Evolutionary conservation across 225 moss, liverwort and hornwort genomes (phyloP).

Genomic region (Takakia lepidozioides): DNA sequence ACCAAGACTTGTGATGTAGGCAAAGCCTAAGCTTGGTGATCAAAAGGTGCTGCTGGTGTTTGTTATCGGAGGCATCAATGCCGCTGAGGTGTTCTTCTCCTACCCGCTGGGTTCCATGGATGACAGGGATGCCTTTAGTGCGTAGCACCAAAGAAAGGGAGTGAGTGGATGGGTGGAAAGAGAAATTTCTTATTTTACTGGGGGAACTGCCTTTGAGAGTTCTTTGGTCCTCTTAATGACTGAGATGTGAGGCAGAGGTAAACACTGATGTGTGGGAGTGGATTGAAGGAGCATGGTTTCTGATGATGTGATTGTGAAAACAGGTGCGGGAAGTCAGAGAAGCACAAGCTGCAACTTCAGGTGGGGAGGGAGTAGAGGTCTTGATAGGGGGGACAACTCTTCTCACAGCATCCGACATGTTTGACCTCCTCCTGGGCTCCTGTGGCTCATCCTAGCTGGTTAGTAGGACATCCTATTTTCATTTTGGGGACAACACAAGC

Average conservation of each 20-base stretch:
- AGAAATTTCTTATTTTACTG: no score
- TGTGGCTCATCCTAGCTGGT: slow-evolving; percentile 35
- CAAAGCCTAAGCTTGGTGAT: slow-evolving; percentile 76
- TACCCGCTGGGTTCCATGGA: no score
- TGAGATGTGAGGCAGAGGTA: no score
- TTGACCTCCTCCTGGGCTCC: slow-evolving; percentile 69
- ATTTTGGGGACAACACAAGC: no score
- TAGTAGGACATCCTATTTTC: no score
- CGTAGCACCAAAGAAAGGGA: no score
- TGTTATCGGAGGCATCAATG: slow-evolving; percentile 82
- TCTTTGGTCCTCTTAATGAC: not conserved
- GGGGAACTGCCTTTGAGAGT: not conserved
- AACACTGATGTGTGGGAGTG: no score
- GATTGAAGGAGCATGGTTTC: not conserved
- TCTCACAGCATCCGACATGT: slow-evolving; percentile 76
- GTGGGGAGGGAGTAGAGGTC: slow-evolving; percentile 65
- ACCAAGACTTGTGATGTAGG: slow-evolving; percentile 46
- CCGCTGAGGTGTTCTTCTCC: slow-evolving; percentile 71
- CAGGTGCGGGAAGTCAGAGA: slow-evolving; percentile 84
- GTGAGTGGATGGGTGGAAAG: no score
- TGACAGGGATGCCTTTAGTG: no score
- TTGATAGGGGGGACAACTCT: slow-evolving; percentile 83
- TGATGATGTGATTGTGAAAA: slow-evolving; percentile 7
- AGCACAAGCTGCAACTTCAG: slow-evolving; percentile 59
- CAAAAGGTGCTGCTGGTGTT: slow-evolving; percentile 71